Base-by-base conservation (phyloP, 495 filamentous ascomycete genomes). In the Neurospora tetrasperma region DNA sequence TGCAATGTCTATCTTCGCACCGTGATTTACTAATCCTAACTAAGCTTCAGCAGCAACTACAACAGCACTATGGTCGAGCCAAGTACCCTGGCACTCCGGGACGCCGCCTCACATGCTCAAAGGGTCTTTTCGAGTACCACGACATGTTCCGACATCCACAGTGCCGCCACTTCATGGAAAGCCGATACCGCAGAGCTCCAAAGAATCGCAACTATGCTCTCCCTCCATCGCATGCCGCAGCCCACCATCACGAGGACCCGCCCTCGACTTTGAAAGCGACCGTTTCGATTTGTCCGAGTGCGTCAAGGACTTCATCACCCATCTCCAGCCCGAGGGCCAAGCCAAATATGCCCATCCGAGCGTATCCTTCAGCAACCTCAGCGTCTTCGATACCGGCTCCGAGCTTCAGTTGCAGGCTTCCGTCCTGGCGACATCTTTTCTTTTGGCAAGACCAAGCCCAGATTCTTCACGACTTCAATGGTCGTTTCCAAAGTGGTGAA, bases 401-500 rank as follows among this genome's bases (percentile, higher is more conserved):
- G 86, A 86, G 6, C 76, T 89, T 20, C 85, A 88, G 70, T 82
- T 89, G 1, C 88, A 90, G 75, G 80, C 86, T 81, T 89, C 39
- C 79, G 85, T 11, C 75, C 84, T 2, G 81, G 82, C n/a, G 83
- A 88, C 20, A 77, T 83, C 43, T 76, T 88, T 18, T 79, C 77
- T 9, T 79, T 80, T 12, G 76, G 75, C 14, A 77, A 77, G 20
- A 74, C 75, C 48, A 43, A 74, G 42, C 73, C 41, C 6, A 92
- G 43, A 94, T 95, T 72, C 83, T 96, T 41, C 88, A 88, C 40
- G 82, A 88, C 41, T 93, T 94, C 76, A 90, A 92, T 70, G 93
- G 92, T 2, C 77, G 94, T 8, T 84, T 95, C 3, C 87, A 87
- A 74, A 88, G 85, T 42, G 93, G 93, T 20, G 93, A 97, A 80